These are phyloP conservation scores for Pseudocercospora fijiensis DNA, from an alignment of 2,329 filamentous ascomycete genomes.

Conservation along the genomic window DNA sequence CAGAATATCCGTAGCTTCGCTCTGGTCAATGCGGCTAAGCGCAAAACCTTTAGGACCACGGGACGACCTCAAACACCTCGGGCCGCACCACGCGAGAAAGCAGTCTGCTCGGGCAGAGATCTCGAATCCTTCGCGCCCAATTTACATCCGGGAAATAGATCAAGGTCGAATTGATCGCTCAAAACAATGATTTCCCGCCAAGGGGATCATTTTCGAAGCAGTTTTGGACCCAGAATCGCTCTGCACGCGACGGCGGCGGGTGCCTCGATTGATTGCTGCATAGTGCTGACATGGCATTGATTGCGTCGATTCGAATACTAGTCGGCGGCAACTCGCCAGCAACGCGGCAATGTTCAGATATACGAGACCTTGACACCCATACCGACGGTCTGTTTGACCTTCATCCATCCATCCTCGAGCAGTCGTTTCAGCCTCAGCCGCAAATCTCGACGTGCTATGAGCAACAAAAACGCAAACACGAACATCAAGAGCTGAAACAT, in stretches of 20 bases:
- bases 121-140: background rate
- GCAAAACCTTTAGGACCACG: too few species aligned
- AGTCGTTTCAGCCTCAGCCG: constrained; percentile 71
- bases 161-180: background rate
- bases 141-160: background rate
- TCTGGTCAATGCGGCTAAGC: background rate
- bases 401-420: constrained; percentile 71
- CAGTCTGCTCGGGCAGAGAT: background rate
- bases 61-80: background rate
- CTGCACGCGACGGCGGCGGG: background rate
- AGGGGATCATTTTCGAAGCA: background rate
- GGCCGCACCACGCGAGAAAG: background rate
- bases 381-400: constrained; percentile 78
- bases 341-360: constrained; percentile 56
- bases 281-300: background rate
- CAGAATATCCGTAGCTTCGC: too few species aligned
- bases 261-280: background rate
- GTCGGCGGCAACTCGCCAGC: background rate
- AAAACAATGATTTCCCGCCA: background rate
- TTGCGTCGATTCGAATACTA: background rate
- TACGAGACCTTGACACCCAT: constrained; percentile 99
- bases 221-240: too few species aligned
- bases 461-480: constrained; percentile 71
- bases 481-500: constrained; percentile 70
- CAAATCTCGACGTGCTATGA: constrained; percentile 72